phyloP scores from a whole-genome alignment of 2,329 filamentous ascomycete species.

The Neophaeococcomyces aloes region DNA sequence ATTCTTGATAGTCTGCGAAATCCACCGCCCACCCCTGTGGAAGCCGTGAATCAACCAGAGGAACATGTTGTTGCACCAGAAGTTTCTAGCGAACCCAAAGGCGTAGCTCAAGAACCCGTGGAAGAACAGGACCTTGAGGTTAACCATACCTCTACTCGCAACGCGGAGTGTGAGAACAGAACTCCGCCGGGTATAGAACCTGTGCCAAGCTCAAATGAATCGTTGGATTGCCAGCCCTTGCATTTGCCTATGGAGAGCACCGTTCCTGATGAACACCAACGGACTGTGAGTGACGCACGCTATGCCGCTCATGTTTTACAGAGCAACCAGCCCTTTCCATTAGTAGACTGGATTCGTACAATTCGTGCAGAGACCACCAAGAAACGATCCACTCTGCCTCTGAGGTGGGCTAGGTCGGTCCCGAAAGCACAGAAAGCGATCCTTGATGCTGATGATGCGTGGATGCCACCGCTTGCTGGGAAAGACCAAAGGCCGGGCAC shows the following conservation, averaged over 20 bases:
- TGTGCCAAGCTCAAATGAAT: background rate
- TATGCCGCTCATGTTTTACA: background rate
- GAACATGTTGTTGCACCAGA: too few species aligned
- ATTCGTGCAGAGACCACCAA: constrained; percentile 1
- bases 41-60: too few species aligned
- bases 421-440: constrained; percentile 13
- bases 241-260: background rate
- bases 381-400: background rate
- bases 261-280: background rate
- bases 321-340: background rate
- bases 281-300: background rate
- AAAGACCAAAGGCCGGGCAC: constrained; percentile 11
- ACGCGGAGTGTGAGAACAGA: background rate
- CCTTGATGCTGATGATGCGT: constrained; percentile 18
- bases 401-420: constrained; percentile 3
- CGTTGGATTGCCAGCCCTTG: constrained; percentile 3
- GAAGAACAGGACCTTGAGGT: too few species aligned
- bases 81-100: too few species aligned
- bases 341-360: constrained; percentile 4
- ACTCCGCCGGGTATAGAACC: background rate
- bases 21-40: too few species aligned
- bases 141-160: background rate
- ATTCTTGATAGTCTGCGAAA: too few species aligned
- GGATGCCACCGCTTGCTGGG: constrained; percentile 19
- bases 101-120: too few species aligned